Base-by-base conservation (phyloP, 2,329 filamentous ascomycete species). In the Colletotrichum camelliae region DNA sequence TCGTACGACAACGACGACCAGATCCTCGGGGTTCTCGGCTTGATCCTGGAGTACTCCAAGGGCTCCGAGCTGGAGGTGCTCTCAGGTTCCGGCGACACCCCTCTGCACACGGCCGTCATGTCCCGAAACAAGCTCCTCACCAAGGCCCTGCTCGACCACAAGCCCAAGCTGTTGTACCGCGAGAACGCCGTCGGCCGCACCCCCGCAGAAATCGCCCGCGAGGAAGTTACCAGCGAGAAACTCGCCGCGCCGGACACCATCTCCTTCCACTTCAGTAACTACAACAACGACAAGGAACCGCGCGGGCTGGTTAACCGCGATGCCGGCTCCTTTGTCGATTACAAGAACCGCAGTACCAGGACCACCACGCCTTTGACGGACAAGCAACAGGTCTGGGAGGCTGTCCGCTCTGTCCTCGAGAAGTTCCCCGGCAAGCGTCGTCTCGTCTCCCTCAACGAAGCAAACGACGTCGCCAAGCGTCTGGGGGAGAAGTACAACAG, bases 141-240 rank as follows among this genome's bases (percentile, higher is more conserved):
- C 52, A 83, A 86, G 16, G 80, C 86, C 4, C 79, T 94, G 4
- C 83, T 96, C 13, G 85, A 89, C 12, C 86, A 86, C 78, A 87
- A 90, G 21, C 90, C 93, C 0, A 86, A 88, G 31, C 86, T 96
- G 2, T 85, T 95, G 1, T 89, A 91, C 78, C 90, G 92, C 27
- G 95, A 97, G 82, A 96, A 96, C 78, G 91, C 94, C 0, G 94
- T 94, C 0, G 95, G 95, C 2, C 89, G 91, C 18, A 97, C 94
- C 0, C 93, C 95, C 0, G 87, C 89, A 33, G 94, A 97, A 79
- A 84, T 94, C 65, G 91, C 93, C 0, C 86, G 90, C 67, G 92
- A 94, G 68, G 82, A 83, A 2, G 88, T 89, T 75, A 84, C 90
- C 4, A 83, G 84, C 9, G 79, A 81, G 9, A 83, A 83, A 58